Conservation (phyloP, 1,284 basidiomycete species). For the Singerocomus inundabilis region DNA sequence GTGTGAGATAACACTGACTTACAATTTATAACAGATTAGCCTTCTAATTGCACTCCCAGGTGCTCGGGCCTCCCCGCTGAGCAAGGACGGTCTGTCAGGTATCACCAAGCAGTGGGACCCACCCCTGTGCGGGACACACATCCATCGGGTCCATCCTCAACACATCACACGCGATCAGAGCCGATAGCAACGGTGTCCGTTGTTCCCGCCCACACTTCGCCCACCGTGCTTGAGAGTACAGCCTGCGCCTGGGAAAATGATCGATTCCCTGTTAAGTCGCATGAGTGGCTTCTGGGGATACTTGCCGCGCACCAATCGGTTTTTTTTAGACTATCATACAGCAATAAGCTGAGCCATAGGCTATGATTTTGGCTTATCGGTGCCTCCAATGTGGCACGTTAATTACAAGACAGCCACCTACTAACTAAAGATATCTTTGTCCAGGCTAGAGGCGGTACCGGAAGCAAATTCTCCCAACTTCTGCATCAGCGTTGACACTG, state of each 20-base stretch:
- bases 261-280: not conserved
- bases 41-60: not conserved
- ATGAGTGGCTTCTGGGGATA: not conserved
- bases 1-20: slow-evolving; percentile 1
- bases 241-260: not conserved
- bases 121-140: too few species aligned
- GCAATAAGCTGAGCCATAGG: too few species aligned
- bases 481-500: not conserved
- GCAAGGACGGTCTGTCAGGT: not conserved
- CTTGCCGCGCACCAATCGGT: too few species aligned
- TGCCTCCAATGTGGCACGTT: not conserved
- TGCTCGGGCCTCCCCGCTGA: not conserved
- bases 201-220: not conserved
- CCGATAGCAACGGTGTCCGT: not conserved
- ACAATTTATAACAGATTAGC: slow-evolving; percentile 1
- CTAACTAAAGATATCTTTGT: not conserved
- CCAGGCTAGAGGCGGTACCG: not conserved
- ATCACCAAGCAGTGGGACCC: too few species aligned
- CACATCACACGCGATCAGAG: not conserved
- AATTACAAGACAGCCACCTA: not conserved
- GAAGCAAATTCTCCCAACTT: slow-evolving; percentile 8
- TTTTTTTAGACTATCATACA: too few species aligned
- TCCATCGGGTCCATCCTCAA: not conserved
- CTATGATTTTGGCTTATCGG: not conserved
- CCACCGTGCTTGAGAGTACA: not conserved